These are phyloP conservation scores for Antrodiella citrinella DNA, from an alignment of 768 basidiomycete genomes.

Conservation along the genomic window DNA sequence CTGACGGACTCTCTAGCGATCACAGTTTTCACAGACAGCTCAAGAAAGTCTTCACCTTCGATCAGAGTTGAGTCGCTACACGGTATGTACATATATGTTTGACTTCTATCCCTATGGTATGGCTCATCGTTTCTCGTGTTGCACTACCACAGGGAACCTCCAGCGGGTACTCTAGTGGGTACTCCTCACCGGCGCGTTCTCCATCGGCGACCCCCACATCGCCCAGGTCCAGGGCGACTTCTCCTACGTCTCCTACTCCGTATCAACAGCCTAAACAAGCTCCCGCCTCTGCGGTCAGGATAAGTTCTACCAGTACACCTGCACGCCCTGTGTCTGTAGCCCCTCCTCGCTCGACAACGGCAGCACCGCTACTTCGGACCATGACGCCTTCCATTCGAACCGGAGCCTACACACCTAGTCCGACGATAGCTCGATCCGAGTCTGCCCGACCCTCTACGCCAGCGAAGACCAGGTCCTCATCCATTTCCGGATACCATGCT, in stretches of 20 bases:
- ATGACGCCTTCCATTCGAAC: slow-evolving; percentile 34
- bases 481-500: slow-evolving; percentile 29
- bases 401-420: slow-evolving; percentile 27
- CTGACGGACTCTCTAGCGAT: slow-evolving; percentile 33
- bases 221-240: slow-evolving; percentile 21
- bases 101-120: slow-evolving; percentile 5
- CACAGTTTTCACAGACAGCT: slow-evolving; percentile 55
- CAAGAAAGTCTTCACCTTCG: slow-evolving; percentile 66
- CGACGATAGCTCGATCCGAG: slow-evolving; percentile 30
- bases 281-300: slow-evolving; percentile 37
- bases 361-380: slow-evolving; percentile 31
- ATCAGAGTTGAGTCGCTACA: slow-evolving; percentile 53
- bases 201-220: slow-evolving; percentile 13
- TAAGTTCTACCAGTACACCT: slow-evolving; percentile 36
- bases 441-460: slow-evolving; percentile 23
- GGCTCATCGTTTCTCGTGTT: too few relatives aligned
- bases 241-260: slow-evolving; percentile 23
- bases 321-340: slow-evolving; percentile 44
- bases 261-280: slow-evolving; percentile 35
- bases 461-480: slow-evolving; percentile 41
- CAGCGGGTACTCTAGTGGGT: slow-evolving; percentile 9
- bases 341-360: neutral
- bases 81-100: slow-evolving; percentile 28
- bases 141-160: neutral
- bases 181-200: slow-evolving; percentile 20